Evolutionary conservation across 768 basidiomycete genomes (phyloP).

Genomic region (Russula abietina): DNA sequence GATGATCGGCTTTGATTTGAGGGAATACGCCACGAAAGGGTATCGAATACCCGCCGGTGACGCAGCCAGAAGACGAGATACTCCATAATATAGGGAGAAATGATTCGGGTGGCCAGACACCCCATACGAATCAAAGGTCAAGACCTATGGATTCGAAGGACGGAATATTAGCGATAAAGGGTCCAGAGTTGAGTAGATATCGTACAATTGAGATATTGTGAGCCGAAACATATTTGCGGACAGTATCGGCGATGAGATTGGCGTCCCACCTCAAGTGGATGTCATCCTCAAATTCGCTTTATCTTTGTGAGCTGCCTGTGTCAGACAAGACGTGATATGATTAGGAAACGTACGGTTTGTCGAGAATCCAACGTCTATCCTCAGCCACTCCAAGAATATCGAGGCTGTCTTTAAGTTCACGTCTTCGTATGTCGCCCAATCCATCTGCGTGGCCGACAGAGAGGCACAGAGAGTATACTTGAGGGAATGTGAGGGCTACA

Average conservation of each 20-base stretch:
- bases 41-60: slow-evolving; percentile 18
- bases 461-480: slow-evolving; percentile 62
- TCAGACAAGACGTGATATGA: slow-evolving; percentile 10
- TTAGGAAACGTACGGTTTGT: slow-evolving; percentile 50
- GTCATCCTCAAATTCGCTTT: slow-evolving; percentile 66
- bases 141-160: slow-evolving; percentile 46
- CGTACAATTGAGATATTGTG: slow-evolving; percentile 60
- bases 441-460: slow-evolving; percentile 79
- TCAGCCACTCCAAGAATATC: slow-evolving; percentile 57
- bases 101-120: slow-evolving; percentile 89
- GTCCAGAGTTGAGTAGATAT: slow-evolving; percentile 11
- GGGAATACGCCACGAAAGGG: slow-evolving; percentile 43
- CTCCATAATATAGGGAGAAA: slow-evolving; percentile 57
- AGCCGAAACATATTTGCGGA: slow-evolving; percentile 52
- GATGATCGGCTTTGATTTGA: slow-evolving; percentile 50
- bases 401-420: slow-evolving; percentile 59
- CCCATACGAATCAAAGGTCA: slow-evolving; percentile 77
- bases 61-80: slow-evolving; percentile 37
- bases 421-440: slow-evolving; percentile 50
- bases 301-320: slow-evolving; percentile 23
- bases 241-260: slow-evolving; percentile 47
- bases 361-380: slow-evolving; percentile 52
- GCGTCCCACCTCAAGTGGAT: slow-evolving; percentile 63
- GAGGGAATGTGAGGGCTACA: slow-evolving; percentile 6
- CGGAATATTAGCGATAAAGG: slow-evolving; percentile 11